phyloP scores from a whole-genome alignment of 2,329 filamentous ascomycete species.

The Fusarium musae region DNA sequence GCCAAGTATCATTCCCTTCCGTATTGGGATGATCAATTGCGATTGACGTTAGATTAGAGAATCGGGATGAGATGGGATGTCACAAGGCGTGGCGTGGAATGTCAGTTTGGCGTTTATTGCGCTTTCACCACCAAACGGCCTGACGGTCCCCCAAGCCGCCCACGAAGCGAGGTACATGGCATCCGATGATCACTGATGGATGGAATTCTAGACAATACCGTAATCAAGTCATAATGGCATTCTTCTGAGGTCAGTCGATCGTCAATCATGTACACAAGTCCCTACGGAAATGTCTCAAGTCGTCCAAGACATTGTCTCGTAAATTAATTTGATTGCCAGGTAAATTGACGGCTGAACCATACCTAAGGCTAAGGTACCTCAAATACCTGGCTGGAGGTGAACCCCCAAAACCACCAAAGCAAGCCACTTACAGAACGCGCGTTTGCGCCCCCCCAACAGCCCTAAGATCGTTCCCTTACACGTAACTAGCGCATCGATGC shows the following conservation, averaged over 20 bases:
- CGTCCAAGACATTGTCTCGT: not conserved
- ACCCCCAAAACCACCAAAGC: not conserved
- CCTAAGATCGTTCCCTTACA: not conserved
- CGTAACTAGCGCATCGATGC: not conserved
- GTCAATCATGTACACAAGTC: rapidly evolving
- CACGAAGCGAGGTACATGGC: too few relatives aligned
- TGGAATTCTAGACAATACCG: not conserved
- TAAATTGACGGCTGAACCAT: not conserved
- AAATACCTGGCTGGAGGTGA: not conserved
- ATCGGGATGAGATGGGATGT: not conserved
- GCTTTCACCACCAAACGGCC: not conserved
- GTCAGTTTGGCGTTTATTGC: not conserved
- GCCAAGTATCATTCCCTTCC: not conserved
- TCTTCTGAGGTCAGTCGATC: not conserved
- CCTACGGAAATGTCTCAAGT: not conserved
- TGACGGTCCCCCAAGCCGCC: not conserved
- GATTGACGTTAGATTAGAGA: not conserved
- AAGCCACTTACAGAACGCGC: not conserved
- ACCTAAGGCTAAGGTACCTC: not conserved
- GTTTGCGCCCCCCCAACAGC: not conserved
- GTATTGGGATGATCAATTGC: not conserved
- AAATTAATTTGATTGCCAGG: not conserved
- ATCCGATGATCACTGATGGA: too few relatives aligned
- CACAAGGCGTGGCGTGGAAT: not conserved
- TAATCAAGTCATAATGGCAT: not conserved